phyloP scores from a whole-genome alignment of 768 basidiomycete species.

The Russula brevipes region DNA sequence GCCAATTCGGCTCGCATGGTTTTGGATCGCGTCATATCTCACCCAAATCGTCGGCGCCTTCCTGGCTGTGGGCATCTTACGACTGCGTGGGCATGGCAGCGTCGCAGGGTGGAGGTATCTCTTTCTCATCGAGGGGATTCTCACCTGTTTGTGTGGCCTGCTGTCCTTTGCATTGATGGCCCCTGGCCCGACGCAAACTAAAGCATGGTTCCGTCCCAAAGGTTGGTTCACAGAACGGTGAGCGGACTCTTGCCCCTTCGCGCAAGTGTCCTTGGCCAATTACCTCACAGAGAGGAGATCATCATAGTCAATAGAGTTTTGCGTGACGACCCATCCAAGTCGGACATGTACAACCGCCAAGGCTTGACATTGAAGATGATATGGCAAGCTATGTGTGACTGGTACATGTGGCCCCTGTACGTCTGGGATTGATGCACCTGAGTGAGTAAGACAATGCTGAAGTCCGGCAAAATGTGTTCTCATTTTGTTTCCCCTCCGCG shows the following conservation, averaged over 20 bases:
- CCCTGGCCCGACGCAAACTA: slow-evolving; percentile 1
- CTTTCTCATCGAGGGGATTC: neutral
- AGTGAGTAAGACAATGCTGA: slow-evolving; percentile 38
- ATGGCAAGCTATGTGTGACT: slow-evolving; percentile 49
- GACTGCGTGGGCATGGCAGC: neutral
- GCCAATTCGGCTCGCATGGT: slow-evolving; percentile 2
- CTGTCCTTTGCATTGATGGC: neutral
- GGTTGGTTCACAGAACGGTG: slow-evolving; percentile 2
- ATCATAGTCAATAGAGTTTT: slow-evolving; percentile 3
- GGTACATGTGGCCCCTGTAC: slow-evolving; percentile 64
- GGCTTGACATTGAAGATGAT: slow-evolving; percentile 49
- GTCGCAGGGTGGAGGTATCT: neutral
- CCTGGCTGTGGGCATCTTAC: neutral
- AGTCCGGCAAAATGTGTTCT: neutral
- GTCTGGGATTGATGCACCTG: slow-evolving; percentile 45
- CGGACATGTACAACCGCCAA: slow-evolving; percentile 67
- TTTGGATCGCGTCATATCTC: neutral
- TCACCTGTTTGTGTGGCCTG: neutral
- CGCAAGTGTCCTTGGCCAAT: neutral
- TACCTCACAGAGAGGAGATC: neutral
- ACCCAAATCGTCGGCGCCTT: neutral
- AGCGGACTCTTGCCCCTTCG: neutral
- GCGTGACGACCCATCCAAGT: slow-evolving; percentile 1
- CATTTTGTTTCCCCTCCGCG: neutral
- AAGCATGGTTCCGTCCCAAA: neutral